Evolutionary conservation across 2,329 filamentous ascomycete species (phyloP).

Genomic region (Cytospora paraplurivora): DNA sequence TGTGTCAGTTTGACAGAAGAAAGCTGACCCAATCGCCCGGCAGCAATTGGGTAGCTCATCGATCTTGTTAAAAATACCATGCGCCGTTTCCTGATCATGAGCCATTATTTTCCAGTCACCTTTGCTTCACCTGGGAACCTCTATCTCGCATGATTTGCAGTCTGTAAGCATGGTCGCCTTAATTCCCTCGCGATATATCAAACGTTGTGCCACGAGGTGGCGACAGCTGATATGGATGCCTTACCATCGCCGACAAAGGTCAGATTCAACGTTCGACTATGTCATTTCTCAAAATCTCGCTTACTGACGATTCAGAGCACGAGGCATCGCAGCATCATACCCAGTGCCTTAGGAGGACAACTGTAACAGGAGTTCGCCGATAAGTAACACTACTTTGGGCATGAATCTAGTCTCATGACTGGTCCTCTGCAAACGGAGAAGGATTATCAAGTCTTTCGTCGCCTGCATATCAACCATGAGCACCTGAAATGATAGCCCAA

Average conservation of each 20-base stretch:
- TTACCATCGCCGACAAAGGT: background rate
- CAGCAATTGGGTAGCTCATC: background rate
- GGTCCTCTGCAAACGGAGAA: background rate
- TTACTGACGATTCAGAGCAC: background rate
- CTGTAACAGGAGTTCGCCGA: background rate
- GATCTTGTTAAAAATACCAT: background rate
- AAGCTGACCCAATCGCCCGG: background rate
- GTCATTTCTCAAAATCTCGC: background rate
- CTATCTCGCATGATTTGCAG: too few relatives aligned
- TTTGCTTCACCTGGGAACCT: too few relatives aligned
- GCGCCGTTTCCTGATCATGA: background rate
- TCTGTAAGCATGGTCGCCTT: too few relatives aligned
- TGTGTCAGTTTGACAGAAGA: background rate
- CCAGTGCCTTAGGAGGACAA: background rate
- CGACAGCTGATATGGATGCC: background rate
- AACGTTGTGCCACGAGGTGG: background rate
- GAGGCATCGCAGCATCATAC: background rate
- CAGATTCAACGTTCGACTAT: background rate
- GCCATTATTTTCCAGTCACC: background rate
- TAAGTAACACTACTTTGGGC: background rate
- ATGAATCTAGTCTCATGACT: background rate
- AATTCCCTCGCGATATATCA: background rate
- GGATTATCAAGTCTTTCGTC: background rate
- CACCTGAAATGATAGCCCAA: background rate
- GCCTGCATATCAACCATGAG: background rate